Percentiles rank a stretch among this genome's conserved stretches.
These are phyloP conservation scores for Odonthalia washingtoniensis DNA, from an alignment of 31 red algal species.

Conservation along the genomic window DNA sequence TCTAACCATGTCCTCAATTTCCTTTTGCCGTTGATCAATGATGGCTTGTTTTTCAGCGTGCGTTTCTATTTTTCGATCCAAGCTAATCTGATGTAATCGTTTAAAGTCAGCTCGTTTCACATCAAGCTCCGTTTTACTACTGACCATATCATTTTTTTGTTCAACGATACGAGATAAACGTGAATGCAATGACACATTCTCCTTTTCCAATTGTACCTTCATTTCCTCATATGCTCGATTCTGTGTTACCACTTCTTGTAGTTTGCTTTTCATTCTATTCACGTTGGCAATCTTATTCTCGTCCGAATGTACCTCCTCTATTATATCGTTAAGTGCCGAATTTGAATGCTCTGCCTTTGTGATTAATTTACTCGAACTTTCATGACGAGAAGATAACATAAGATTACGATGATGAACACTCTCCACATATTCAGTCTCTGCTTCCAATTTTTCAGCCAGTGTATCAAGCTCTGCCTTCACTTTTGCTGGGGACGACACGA, in stretches of 20 bases:
- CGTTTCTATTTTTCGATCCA: too few species aligned
- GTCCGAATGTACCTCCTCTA: constrained; percentile 1
- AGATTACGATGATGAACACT: background rate
- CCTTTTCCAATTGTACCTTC: constrained; percentile 45
- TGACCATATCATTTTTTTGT: constrained; percentile 34
- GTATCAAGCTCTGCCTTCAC: constrained; percentile 67
- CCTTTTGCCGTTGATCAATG: too few species aligned
- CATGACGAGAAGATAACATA: background rate
- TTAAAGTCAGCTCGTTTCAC: background rate
- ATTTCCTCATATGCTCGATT: constrained; percentile 26
- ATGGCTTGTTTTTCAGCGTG: too few species aligned
- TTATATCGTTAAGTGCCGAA: background rate
- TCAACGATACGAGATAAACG: constrained; percentile 39
- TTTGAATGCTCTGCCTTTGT: background rate
- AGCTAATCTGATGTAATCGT: too few species aligned
- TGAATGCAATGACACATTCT: constrained; percentile 27
- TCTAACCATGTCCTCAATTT: too few species aligned
- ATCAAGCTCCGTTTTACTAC: constrained; percentile 39
- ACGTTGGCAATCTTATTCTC: constrained; percentile 12
- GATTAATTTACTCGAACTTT: constrained; percentile 16
- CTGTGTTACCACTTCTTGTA: constrained; percentile 2
- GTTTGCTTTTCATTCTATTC: constrained; percentile 2
- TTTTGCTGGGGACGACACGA: constrained; percentile 74
- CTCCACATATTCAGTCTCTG: constrained; percentile 35
- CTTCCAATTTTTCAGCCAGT: constrained; percentile 45